Base-by-base conservation (phyloP, 192 early-diverging fungal genomes). In the Podila horticola region DNA sequence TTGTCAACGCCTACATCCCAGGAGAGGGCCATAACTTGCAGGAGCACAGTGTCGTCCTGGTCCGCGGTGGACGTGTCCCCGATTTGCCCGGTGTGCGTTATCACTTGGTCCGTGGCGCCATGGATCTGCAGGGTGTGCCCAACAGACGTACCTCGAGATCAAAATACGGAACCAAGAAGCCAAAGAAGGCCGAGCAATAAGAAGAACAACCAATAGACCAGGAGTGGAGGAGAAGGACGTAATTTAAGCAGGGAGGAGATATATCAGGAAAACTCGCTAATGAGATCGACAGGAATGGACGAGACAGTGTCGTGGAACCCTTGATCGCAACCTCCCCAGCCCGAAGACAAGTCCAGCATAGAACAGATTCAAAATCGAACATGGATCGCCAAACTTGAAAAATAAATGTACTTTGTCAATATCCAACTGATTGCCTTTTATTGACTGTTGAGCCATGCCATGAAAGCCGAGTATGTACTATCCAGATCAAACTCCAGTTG, bases 31-130 rank as follows among this genome's bases (percentile, higher is more conserved):
- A 99, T 88, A 98, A 97, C 74, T 85, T 99, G 72, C 96, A 97
- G 87, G 97, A 99, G 82, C 97, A 99, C 85, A 95, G 94, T 36
- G 96, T 97, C 30, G 97, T 99, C 22, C 83, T 99, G 49, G 95
- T 99, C 12, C 88, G 96, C 45, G 97, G 97, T 28, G 97, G 97
- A 50, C 92, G 97, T 89, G 95, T 97, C 3, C 92, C 94, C 22
- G 97, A 98, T 94, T 91, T 97, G 70, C 97, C 97, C n/a, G 97
- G 97, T 91, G 96, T 99, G 6, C 88, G 93, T 64, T 98, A 99
- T 83, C 95, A 97, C 82, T 84, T 98, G 77, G 90, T 97, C 22
- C 90, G 97, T 34, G 97, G 97, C 38, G 93, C 95, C 41, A 85
- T 96, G 63, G 97, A 99, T 91, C 91, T 97, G 57, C 95, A 96